A percentile compares a stretch with the other conserved stretches of the same genome.
Evolutionary conservation across 2,329 filamentous ascomycete species (phyloP).

Genomic region (Clonostachys sp.): DNA sequence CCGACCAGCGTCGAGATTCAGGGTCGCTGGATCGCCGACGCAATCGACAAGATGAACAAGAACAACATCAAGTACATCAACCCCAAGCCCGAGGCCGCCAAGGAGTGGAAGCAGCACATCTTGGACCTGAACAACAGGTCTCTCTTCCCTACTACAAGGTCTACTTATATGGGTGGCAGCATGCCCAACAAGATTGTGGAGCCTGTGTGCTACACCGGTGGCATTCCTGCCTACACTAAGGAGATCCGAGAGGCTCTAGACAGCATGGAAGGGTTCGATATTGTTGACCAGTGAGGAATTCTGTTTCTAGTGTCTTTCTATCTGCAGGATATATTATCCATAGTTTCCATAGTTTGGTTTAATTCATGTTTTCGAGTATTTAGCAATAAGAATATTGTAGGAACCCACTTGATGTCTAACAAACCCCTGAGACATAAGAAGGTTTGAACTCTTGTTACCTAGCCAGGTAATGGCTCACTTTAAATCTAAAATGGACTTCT

Average conservation of each 20-base stretch:
- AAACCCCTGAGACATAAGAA: no score
- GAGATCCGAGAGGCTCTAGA: slow-evolving; percentile 26
- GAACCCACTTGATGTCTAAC: no score
- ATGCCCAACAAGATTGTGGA: slow-evolving; percentile 49
- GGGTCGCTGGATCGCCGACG: slow-evolving; percentile 49
- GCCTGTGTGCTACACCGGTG: slow-evolving; percentile 41
- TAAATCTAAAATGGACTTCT: no score
- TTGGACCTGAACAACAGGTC: slow-evolving; percentile 36
- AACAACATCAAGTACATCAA: slow-evolving; percentile 45
- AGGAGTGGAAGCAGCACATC: slow-evolving; percentile 44
- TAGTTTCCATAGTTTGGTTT: no score
- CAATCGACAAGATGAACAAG: slow-evolving; percentile 40
- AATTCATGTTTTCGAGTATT: no score
- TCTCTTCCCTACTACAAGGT: slow-evolving; percentile 42
- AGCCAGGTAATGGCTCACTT: no score
- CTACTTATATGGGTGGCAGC: slow-evolving; percentile 52
- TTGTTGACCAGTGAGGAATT: slow-evolving; percentile 6
- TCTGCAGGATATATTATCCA: no score
- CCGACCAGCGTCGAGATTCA: slow-evolving; percentile 50
- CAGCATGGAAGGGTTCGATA: slow-evolving; percentile 25
- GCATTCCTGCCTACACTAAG: slow-evolving; percentile 24
- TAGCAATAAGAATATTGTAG: no score
- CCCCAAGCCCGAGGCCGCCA: slow-evolving; percentile 34
- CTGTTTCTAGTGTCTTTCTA: no score
- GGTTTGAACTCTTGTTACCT: no score